These are phyloP conservation scores for Polychytrium aggregatum DNA, from an alignment of 192 early-diverging fungal species.

Conservation along the genomic window DNA sequence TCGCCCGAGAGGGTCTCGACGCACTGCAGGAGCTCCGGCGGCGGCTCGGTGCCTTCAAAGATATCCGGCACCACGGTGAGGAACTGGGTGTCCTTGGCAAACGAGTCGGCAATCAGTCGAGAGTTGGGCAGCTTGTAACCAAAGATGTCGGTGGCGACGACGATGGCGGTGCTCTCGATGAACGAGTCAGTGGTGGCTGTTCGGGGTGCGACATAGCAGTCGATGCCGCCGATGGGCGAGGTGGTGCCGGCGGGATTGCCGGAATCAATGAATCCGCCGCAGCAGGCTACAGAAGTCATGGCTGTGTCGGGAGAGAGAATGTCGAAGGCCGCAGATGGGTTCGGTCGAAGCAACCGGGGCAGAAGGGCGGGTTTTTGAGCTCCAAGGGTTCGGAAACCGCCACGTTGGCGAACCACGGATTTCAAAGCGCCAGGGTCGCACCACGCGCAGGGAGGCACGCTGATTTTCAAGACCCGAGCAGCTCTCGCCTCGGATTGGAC, in stretches of 20 bases:
- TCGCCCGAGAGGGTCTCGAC: neutral
- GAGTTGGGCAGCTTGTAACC: constrained; percentile 18
- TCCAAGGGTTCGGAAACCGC: no score
- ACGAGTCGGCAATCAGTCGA: constrained; percentile 20
- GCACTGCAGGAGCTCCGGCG: neutral
- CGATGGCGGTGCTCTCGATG: no score
- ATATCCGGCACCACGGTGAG: constrained; percentile 11
- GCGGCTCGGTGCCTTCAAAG: constrained; percentile 8
- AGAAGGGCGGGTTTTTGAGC: no score
- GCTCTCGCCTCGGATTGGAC: no score
- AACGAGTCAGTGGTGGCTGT: neutral
- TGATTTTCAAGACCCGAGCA: no score
- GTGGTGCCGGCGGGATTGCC: constrained; percentile 3
- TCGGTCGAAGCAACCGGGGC: no score
- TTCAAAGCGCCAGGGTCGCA: no score
- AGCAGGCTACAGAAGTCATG: no score
- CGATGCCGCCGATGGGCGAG: constrained; percentile 10
- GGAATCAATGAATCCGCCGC: constrained; percentile 4
- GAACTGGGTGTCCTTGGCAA: constrained; percentile 9
- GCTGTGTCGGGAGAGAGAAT: no score
- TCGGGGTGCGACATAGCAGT: constrained; percentile 9
- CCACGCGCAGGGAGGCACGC: no score
- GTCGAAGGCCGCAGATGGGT: no score
- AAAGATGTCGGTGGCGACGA: constrained; percentile 21
- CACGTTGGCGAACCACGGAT: no score